phyloP scores from a whole-genome alignment of 2,329 filamentous ascomycete species.

The Aspergillus sp. region DNA sequence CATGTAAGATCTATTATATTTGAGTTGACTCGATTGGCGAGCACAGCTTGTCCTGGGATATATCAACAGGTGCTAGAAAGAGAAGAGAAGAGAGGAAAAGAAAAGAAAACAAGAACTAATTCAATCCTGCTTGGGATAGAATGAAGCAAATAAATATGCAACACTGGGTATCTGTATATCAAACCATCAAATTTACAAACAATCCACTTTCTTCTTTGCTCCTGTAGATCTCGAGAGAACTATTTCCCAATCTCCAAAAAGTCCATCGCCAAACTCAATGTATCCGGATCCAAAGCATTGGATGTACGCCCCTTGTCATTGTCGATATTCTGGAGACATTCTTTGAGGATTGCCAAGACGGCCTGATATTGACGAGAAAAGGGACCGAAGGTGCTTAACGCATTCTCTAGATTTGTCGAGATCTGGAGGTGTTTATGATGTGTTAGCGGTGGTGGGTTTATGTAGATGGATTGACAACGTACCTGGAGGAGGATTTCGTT shows the following conservation, averaged over 20 bases:
- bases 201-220: too few species aligned
- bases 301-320: conserved; percentile 4
- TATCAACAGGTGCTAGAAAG: too few species aligned
- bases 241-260: conserved; percentile 25
- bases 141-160: too few species aligned
- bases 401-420: conserved; percentile 39
- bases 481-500: conserved; percentile 19
- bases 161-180: too few species aligned
- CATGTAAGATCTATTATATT: too few species aligned
- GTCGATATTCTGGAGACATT: conserved; percentile 28
- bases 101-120: too few species aligned
- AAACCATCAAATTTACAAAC: too few species aligned
- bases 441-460: not conserved
- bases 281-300: conserved; percentile 23
- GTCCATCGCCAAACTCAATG: conserved; percentile 28
- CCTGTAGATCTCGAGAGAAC: not conserved
- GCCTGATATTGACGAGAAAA: conserved; percentile 33
- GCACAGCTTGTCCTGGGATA: too few species aligned
- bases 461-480: conserved; percentile 1
- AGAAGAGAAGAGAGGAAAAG: too few species aligned
- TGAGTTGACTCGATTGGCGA: too few species aligned
- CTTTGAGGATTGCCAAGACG: conserved; percentile 31
- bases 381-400: conserved; percentile 33
- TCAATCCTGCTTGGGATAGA: too few species aligned
- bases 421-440: conserved; percentile 20